Evolutionary conservation across 2,329 filamentous ascomycete genomes (phyloP).

Genomic region (Botryotinia calthae): DNA sequence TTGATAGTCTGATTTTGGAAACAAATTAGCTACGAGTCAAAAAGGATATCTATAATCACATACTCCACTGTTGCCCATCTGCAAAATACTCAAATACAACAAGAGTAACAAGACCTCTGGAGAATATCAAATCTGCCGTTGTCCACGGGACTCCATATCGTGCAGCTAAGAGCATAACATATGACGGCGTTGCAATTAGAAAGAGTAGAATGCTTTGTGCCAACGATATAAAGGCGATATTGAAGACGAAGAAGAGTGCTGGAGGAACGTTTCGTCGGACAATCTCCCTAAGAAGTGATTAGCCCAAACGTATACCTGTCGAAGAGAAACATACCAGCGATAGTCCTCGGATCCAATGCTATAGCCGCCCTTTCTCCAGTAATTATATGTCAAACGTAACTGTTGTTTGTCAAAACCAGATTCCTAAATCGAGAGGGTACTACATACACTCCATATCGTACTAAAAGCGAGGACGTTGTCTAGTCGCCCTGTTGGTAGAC

Average conservation of each 20-base stretch:
- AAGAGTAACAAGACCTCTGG: conserved; percentile 53
- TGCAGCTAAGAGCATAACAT: conserved; percentile 73
- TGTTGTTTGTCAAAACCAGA: conserved; percentile 39
- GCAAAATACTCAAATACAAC: conserved; percentile 73
- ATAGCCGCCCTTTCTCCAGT: conserved; percentile 94
- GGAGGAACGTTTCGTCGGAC: conserved; percentile 64
- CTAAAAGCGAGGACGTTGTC: conserved; percentile 71
- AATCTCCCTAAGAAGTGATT: conserved; percentile 55
- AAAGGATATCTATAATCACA: conserved; percentile 32
- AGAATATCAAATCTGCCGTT: conserved; percentile 57
- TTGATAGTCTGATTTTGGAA: conserved; percentile 64
- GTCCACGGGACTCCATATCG: conserved; percentile 55
- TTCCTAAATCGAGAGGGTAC: background rate
- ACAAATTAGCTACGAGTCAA: conserved; percentile 4
- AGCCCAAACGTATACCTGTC: conserved; percentile 13
- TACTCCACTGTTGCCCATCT: conserved; percentile 90
- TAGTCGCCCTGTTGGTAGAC: conserved; percentile 66
- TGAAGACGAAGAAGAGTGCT: conserved; percentile 73
- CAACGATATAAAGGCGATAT: conserved; percentile 84
- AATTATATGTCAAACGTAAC: conserved; percentile 88
- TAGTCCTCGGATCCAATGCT: conserved; percentile 89
- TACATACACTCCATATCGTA: conserved; percentile 73
- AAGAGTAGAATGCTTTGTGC: conserved; percentile 81
- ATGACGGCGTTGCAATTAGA: conserved; percentile 75
- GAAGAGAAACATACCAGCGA: conserved; percentile 59